Evolutionary conservation across 371 early-diverging fungal genomes (phyloP).

Genomic region (Haplosporangium sp.): DNA sequence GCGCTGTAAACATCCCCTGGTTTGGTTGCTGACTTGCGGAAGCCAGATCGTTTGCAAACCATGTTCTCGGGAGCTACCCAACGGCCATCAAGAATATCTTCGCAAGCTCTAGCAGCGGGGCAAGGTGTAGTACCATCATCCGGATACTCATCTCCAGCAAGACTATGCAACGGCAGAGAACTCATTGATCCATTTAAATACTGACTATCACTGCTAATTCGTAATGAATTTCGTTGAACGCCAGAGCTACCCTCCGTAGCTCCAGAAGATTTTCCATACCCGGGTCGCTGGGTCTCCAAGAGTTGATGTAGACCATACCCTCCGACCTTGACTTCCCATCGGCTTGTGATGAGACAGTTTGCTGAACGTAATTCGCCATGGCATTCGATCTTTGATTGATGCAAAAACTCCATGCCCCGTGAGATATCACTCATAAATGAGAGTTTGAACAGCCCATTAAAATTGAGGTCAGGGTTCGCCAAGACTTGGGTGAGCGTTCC

Average conservation of each 20-base stretch:
- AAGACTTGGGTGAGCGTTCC: conserved; percentile 61
- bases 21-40: conserved; percentile 28
- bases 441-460: conserved; percentile 66
- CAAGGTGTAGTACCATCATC: conserved; percentile 22
- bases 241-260: not conserved
- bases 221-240: conserved; percentile 26
- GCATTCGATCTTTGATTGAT: conserved; percentile 60
- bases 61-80: conserved; percentile 54
- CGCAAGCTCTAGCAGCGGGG: conserved; percentile 10
- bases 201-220: conserved; percentile 30
- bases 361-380: conserved; percentile 61
- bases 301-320: conserved; percentile 60
- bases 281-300: conserved; percentile 36
- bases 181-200: conserved; percentile 12
- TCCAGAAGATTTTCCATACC: conserved; percentile 19
- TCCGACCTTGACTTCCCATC: conserved; percentile 67
- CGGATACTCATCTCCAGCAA: not conserved
- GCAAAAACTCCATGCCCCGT: conserved; percentile 63
- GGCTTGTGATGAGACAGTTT: conserved; percentile 62
- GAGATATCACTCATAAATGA: conserved; percentile 63
- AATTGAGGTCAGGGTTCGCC: conserved; percentile 61
- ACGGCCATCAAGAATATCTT: conserved; percentile 36
- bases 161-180: conserved; percentile 19
- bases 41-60: conserved; percentile 15
- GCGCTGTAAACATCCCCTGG: conserved; percentile 53